Conservation (phyloP, 1,139 yeast species). For the Pneumocystis oryctolagi region DNA sequence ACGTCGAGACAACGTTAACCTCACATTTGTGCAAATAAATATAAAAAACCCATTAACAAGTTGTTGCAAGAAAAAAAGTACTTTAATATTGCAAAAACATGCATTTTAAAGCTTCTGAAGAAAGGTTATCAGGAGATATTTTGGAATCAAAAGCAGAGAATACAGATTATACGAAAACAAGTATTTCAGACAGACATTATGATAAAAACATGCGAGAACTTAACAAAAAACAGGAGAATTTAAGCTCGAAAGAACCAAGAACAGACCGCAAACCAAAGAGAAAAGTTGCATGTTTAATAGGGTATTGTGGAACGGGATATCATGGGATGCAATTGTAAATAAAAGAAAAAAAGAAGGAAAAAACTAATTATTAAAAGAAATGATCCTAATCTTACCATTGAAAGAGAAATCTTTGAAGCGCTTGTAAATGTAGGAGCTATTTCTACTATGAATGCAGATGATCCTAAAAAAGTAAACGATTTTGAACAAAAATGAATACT, state of each 20-base stretch:
- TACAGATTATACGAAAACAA: background rate
- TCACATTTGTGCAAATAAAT: no score
- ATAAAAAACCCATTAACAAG: no score
- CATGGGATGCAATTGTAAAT: conserved; percentile 76
- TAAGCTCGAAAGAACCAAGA: background rate
- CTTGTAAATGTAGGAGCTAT: conserved; percentile 81
- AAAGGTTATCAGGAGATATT: background rate
- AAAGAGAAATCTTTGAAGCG: conserved; percentile 76
- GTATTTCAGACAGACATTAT: background rate
- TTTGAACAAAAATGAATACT: background rate
- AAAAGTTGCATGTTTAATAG: conserved; percentile 84
- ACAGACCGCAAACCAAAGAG: conserved; percentile 41
- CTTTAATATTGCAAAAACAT: background rate
- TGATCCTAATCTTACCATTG: conserved; percentile 43
- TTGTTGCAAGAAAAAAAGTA: no score
- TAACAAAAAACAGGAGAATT: background rate
- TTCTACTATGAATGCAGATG: conserved; percentile 75
- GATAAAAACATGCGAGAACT: background rate
- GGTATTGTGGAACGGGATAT: conserved; percentile 96
- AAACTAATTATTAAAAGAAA: conserved; percentile 20
- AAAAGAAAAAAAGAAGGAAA: background rate
- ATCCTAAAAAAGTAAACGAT: conserved; percentile 46
- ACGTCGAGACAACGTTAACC: no score
- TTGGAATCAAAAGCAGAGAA: background rate
- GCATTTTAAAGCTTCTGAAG: background rate